Conservation (phyloP, 441 rosid species). For the Brassica balearica region DNA sequence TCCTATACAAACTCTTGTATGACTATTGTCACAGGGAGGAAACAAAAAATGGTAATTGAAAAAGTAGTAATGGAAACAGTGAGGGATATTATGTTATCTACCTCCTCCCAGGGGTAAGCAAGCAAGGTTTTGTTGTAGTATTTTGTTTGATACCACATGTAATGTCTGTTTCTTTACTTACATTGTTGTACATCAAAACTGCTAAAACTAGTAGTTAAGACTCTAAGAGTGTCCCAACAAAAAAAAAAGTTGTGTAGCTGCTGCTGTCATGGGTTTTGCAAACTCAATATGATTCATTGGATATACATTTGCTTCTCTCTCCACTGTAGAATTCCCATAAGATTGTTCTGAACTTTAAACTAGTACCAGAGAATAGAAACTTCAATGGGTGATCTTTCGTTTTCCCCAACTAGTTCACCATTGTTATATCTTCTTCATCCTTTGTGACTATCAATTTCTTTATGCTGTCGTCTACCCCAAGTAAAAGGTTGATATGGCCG, state of each 20-base stretch:
- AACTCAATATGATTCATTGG: background rate
- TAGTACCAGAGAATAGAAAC: background rate
- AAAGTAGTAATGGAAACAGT: background rate
- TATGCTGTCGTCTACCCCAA: too few species aligned
- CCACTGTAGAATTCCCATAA: background rate
- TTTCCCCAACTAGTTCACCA: too few species aligned
- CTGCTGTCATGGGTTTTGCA: background rate
- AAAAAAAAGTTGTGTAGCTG: background rate
- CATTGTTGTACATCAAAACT: constrained; percentile 28
- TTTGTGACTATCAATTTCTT: too few species aligned
- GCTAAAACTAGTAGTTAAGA: constrained; percentile 89
- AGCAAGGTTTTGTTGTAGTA: constrained; percentile 38
- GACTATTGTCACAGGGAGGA: constrained; percentile 35
- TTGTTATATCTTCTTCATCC: too few species aligned
- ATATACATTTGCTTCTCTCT: background rate
- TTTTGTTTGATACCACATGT: constrained; percentile 21
- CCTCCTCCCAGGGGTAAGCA: constrained; percentile 31
- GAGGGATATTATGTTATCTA: constrained; percentile 15
- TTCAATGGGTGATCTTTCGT: background rate
- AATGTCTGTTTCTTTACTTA: background rate
- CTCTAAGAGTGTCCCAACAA: constrained; percentile 26
- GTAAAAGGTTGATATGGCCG: constrained; percentile 85
- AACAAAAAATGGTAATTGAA: constrained; percentile 16
- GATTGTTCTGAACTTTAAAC: background rate
- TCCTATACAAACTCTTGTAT: constrained; percentile 22